Base-by-base conservation (phyloP, 106 monocot species). In the Dendrobium officinale region DNA sequence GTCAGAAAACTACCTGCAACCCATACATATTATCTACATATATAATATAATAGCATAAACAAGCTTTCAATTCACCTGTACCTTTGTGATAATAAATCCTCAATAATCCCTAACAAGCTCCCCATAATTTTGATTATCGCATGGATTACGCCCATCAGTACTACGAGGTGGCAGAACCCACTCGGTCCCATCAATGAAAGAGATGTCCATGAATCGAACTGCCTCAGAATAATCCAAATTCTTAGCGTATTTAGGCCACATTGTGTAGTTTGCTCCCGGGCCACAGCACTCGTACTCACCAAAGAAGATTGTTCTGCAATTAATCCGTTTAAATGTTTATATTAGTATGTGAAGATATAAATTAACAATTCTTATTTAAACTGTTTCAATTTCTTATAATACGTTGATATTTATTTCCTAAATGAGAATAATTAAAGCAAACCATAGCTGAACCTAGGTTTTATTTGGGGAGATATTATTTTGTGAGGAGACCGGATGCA, bases 231-330 rank as follows among this genome's bases (percentile, higher is more conserved):
- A 51, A 16, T 76, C 73, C 78, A 86, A 67, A 56, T 84, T 83
- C 85, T 80, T 85, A 2, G 86, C 55, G 70, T 81, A 88, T 2
- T 42, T 5, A 4, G 51, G 81, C 84, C 88, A 81, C 45, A 22
- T 20, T 2, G 76, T 86, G 31, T 43, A n/a, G 73, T 86, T 84
- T 1, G 87, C 87, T 9, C 85, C 90, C 16, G 85, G 87, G 37
- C 84, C 90, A 16, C 7, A 78, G 78, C 88, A 84, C 10, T 77
- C 33, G 51, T 84, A 88, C 73, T 91, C 91, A 0, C 84, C 91
- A 20, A 84, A 91, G 78, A 75, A 82, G 15, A 88, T 84, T 1
- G 74, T 48, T 48, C 90, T 87, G 79, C 77, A 83, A 80, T 15
- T 67, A 24, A 77, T 9, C 9, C 6, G 45, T 45, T 45, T 45